Conservation (phyloP, 495 filamentous ascomycete species). For the Penicillium maclennaniae region DNA sequence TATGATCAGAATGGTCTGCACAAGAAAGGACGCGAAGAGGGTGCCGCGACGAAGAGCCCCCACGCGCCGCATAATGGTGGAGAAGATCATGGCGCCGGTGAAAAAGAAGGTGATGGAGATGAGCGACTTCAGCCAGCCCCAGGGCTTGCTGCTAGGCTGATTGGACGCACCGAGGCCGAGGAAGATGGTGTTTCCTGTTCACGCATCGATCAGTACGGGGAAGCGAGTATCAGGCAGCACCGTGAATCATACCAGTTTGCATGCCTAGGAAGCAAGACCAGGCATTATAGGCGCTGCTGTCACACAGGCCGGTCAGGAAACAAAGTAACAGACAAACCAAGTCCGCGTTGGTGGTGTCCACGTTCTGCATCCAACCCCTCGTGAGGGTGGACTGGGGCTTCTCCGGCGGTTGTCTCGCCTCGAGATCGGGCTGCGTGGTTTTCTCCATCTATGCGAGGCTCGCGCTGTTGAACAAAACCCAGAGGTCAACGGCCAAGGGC, state of each 20-base stretch:
- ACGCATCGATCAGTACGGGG: not conserved
- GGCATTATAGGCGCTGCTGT: slow-evolving; percentile 59
- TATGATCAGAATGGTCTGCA: slow-evolving; percentile 53
- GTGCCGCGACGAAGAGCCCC: slow-evolving; percentile 47
- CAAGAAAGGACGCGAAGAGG: slow-evolving; percentile 53
- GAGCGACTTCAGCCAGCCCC: slow-evolving; percentile 62
- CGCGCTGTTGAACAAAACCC: not conserved
- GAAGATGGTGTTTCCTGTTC: slow-evolving; percentile 62
- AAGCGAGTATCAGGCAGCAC: slow-evolving; percentile 17
- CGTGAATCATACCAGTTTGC: slow-evolving; percentile 58
- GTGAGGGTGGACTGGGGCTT: slow-evolving; percentile 12
- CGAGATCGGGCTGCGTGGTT: slow-evolving; percentile 18
- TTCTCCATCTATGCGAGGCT: slow-evolving; percentile 20
- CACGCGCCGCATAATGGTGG: slow-evolving; percentile 30
- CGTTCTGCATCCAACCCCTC: slow-evolving; percentile 31
- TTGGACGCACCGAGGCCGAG: slow-evolving; percentile 58
- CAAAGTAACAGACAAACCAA: slow-evolving; percentile 53
- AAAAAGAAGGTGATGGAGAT: slow-evolving; percentile 56
- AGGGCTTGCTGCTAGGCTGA: slow-evolving; percentile 47
- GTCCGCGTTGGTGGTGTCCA: slow-evolving; percentile 47
- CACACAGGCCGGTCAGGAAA: slow-evolving; percentile 56
- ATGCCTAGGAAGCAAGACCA: slow-evolving; percentile 60
- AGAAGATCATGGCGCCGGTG: slow-evolving; percentile 50
- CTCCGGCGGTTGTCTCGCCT: slow-evolving; percentile 20
- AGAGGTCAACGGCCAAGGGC: not conserved